Evolutionary conservation across 2,329 filamentous ascomycete genomes (phyloP).

Genomic region (Xylaria sp.): DNA sequence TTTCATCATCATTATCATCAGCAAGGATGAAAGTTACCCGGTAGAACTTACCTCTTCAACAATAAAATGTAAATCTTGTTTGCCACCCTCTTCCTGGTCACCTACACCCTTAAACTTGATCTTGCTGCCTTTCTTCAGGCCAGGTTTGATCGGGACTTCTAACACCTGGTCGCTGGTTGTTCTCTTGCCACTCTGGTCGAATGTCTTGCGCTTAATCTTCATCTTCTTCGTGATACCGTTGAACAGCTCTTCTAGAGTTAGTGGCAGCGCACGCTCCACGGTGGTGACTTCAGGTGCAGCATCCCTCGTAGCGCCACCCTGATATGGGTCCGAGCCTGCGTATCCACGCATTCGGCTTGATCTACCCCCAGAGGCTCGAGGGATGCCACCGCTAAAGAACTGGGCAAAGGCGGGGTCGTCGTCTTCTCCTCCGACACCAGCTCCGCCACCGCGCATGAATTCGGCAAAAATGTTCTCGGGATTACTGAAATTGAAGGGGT

Average conservation of each 20-base stretch:
- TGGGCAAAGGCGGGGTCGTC: conserved; percentile 63
- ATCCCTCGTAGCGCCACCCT: conserved; percentile 49
- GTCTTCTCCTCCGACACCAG: conserved; percentile 53
- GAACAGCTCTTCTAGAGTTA: conserved; percentile 90
- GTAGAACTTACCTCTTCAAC: conserved; percentile 81
- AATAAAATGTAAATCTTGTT: conserved; percentile 95
- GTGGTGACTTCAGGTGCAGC: conserved; percentile 87
- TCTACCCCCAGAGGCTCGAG: conserved; percentile 51
- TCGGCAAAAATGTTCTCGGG: conserved; percentile 87
- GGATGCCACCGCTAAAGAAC: conserved; percentile 62
- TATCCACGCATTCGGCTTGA: conserved; percentile 55
- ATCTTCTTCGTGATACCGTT: conserved; percentile 93
- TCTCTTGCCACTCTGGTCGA: conserved; percentile 85
- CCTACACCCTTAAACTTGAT: conserved; percentile 99
- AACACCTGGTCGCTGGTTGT: conserved; percentile 89
- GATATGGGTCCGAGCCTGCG: conserved; percentile 51
- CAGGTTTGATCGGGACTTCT: conserved; percentile 94
- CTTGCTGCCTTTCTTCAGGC: conserved; percentile 95
- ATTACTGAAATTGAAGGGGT: conserved; percentile 84
- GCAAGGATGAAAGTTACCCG: not conserved
- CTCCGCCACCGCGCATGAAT: conserved; percentile 72
- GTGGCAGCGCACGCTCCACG: conserved; percentile 82
- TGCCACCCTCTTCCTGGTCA: conserved; percentile 94
- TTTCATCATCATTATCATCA: not conserved
- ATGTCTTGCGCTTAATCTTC: conserved; percentile 97